Evolutionary conservation across 2,329 filamentous ascomycete genomes (phyloP).

Genomic region (Xylariomycetidae sp.): DNA sequence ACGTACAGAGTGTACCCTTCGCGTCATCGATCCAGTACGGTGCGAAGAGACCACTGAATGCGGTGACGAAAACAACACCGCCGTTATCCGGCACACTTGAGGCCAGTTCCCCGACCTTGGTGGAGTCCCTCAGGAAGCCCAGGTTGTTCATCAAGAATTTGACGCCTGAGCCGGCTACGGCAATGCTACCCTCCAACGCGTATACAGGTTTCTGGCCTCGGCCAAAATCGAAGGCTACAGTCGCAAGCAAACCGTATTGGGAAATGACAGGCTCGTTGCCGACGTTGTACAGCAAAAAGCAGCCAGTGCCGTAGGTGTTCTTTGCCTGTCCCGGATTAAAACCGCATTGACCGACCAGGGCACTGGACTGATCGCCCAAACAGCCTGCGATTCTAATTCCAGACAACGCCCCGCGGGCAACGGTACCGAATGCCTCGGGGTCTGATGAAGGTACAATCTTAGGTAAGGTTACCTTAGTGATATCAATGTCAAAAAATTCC

Average conservation of each 20-base stretch:
- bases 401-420: slow-evolving; percentile 61
- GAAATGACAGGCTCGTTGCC: slow-evolving; percentile 82
- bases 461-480: slow-evolving; percentile 68
- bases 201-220: slow-evolving; percentile 59
- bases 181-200: slow-evolving; percentile 78
- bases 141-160: slow-evolving; percentile 68
- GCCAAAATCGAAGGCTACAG: slow-evolving; percentile 79
- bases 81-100: slow-evolving; percentile 64
- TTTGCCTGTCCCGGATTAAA: slow-evolving; percentile 80
- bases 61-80: slow-evolving; percentile 81
- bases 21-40: slow-evolving; percentile 95
- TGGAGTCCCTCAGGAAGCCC: slow-evolving; percentile 50
- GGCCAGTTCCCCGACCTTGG: slow-evolving; percentile 47
- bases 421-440: slow-evolving; percentile 63
- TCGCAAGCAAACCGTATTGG: slow-evolving; percentile 76
- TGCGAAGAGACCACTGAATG: slow-evolving; percentile 85
- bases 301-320: slow-evolving; percentile 88
- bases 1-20: slow-evolving; percentile 75
- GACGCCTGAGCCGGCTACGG: slow-evolving; percentile 75
- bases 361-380: slow-evolving; percentile 81
- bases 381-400: slow-evolving; percentile 77
- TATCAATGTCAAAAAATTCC: slow-evolving; percentile 70
- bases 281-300: slow-evolving; percentile 86
- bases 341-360: slow-evolving; percentile 79
- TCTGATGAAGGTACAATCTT: slow-evolving; percentile 80